These are phyloP conservation scores for Phytophthora capsici DNA, from an alignment of 352 stramenopile genomes.

Conservation along the genomic window DNA sequence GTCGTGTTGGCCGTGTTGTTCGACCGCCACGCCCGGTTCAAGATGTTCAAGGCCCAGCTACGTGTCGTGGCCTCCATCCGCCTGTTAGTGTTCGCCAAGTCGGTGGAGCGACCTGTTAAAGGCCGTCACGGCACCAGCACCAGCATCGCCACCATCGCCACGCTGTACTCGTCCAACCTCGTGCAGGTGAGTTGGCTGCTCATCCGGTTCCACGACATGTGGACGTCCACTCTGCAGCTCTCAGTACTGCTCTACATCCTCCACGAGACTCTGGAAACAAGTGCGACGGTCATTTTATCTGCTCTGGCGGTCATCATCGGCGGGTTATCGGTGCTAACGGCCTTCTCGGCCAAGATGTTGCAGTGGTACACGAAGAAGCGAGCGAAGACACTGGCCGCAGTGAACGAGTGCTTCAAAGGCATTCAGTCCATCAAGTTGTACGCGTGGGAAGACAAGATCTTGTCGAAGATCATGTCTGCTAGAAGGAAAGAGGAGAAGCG, in stretches of 20 bases:
- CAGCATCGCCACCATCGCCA: conserved; percentile 45
- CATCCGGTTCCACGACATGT: conserved; percentile 43
- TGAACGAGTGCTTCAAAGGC: conserved; percentile 53
- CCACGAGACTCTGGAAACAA: conserved; percentile 37
- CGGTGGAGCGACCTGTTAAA: conserved; percentile 37
- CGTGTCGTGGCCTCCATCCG: conserved; percentile 44
- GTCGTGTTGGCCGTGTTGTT: conserved; percentile 40
- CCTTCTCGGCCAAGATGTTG: conserved; percentile 22
- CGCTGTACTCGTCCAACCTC: conserved; percentile 51
- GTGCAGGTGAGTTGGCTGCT: conserved; percentile 39
- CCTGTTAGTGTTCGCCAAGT: conserved; percentile 46
- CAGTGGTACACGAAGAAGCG: conserved; percentile 52
- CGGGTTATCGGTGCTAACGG: conserved; percentile 35
- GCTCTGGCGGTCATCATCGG: conserved; percentile 35
- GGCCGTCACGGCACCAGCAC: conserved; percentile 34
- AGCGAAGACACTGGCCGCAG: conserved; percentile 38
- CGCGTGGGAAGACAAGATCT: conserved; percentile 51
- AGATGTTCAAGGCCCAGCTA: conserved; percentile 42
- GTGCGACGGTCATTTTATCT: conserved; percentile 26
- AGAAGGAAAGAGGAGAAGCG: conserved; percentile 39
- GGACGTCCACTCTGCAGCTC: conserved; percentile 42
- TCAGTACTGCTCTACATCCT: conserved; percentile 39
- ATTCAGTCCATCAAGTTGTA: conserved; percentile 53
- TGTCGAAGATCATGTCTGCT: conserved; percentile 44
- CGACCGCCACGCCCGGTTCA: conserved; percentile 38